phyloP scores from a whole-genome alignment of 352 stramenopile species.

The Globisporangium emineosum region DNA sequence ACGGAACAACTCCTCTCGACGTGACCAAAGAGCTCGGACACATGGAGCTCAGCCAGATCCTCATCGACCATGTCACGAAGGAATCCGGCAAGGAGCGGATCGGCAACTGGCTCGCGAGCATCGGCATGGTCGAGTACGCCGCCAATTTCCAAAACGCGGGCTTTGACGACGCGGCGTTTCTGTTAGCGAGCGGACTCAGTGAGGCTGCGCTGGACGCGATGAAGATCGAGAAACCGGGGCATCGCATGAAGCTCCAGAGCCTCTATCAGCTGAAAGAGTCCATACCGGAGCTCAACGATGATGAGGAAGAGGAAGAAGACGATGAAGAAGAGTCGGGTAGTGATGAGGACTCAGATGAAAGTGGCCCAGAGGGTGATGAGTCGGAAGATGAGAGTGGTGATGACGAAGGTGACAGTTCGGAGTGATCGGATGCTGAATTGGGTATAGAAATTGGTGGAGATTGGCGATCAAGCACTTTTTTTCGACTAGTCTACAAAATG shows the following conservation, averaged over 20 bases:
- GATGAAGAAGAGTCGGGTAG: slow-evolving; percentile 18
- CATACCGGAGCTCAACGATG: slow-evolving; percentile 18
- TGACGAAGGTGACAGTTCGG: slow-evolving; percentile 7
- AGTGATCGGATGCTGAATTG: background rate
- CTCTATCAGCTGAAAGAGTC: slow-evolving; percentile 70
- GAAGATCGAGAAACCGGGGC: slow-evolving; percentile 60
- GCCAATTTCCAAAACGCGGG: slow-evolving; percentile 42
- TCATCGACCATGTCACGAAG: slow-evolving; percentile 37
- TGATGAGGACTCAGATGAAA: slow-evolving; percentile 14
- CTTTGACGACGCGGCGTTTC: slow-evolving; percentile 66
- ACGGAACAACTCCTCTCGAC: slow-evolving; percentile 56
- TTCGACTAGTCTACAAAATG: slow-evolving; percentile 6
- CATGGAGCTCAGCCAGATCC: slow-evolving; percentile 26
- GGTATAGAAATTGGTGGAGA: background rate
- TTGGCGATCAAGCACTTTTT: background rate
- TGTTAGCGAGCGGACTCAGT: slow-evolving; percentile 43
- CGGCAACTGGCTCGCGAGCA: slow-evolving; percentile 61
- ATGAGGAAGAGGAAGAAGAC: slow-evolving; percentile 25
- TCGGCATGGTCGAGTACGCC: slow-evolving; percentile 68
- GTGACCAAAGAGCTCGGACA: slow-evolving; percentile 42
- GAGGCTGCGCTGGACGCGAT: slow-evolving; percentile 55
- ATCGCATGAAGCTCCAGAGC: slow-evolving; percentile 61
- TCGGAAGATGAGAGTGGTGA: slow-evolving; percentile 12
- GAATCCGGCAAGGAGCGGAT: slow-evolving; percentile 32
- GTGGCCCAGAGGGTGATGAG: slow-evolving; percentile 14